A percentile compares a stretch with the other conserved stretches of the same genome.
Evolutionary conservation across 2,329 filamentous ascomycete genomes (phyloP).

Genomic region (Didymella segeticola): DNA sequence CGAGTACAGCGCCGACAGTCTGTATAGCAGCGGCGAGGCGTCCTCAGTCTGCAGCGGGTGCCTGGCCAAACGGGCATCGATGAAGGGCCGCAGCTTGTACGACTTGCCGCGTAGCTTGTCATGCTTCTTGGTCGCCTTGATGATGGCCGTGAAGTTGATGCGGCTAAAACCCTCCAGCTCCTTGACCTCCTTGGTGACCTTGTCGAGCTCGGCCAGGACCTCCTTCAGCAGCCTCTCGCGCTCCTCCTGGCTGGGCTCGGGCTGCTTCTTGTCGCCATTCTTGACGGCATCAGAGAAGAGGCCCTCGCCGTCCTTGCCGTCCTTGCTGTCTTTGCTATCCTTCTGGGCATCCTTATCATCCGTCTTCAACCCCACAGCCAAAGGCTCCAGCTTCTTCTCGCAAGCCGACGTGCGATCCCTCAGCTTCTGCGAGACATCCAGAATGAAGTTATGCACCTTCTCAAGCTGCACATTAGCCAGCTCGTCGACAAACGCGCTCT

Average conservation of each 20-base stretch:
- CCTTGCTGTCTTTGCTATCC: slow-evolving; percentile 8
- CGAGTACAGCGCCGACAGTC: slow-evolving; percentile 93
- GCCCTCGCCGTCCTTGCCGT: slow-evolving; percentile 18
- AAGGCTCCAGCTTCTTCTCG: slow-evolving; percentile 68
- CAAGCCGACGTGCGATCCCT: slow-evolving; percentile 78
- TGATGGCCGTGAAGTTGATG: slow-evolving; percentile 96
- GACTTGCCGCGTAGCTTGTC: slow-evolving; percentile 87
- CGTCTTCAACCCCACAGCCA: slow-evolving; percentile 51
- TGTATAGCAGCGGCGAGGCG: slow-evolving; percentile 86
- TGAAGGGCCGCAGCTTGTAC: slow-evolving; percentile 89
- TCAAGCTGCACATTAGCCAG: slow-evolving; percentile 93
- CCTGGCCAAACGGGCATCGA: slow-evolving; percentile 87
- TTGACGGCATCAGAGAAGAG: slow-evolving; percentile 21
- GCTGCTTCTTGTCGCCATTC: slow-evolving; percentile 30
- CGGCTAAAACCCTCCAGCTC: slow-evolving; percentile 94
- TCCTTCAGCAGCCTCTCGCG: slow-evolving; percentile 66
- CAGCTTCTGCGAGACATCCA: slow-evolving; percentile 79
- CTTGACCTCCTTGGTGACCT: slow-evolving; percentile 87
- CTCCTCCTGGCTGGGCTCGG: slow-evolving; percentile 48
- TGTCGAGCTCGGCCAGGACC: slow-evolving; percentile 80
- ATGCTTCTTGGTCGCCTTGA: slow-evolving; percentile 99
- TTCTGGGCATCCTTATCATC: slow-evolving; percentile 32
- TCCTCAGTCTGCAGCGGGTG: slow-evolving; percentile 95
- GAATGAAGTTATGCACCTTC: slow-evolving; percentile 91
- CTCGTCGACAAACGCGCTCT: slow-evolving; percentile 92